Percentiles rank a stretch among this genome's conserved stretches.
Evolutionary conservation across 257 asterid species (phyloP).

Genomic region (Capsicum pubescens): DNA sequence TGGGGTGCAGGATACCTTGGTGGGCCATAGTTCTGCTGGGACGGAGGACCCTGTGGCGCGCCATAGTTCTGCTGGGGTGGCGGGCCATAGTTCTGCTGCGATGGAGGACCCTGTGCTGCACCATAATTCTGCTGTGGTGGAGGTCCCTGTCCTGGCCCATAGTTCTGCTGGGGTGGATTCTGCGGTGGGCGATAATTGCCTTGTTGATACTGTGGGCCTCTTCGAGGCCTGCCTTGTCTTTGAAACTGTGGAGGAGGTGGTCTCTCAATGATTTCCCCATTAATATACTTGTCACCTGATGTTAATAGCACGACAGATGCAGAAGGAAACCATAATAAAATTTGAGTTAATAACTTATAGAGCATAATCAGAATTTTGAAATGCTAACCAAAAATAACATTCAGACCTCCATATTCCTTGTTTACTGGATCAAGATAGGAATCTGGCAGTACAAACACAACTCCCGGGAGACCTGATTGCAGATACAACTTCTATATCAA

Average conservation of each 20-base stretch:
- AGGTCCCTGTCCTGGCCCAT: conserved; percentile 22
- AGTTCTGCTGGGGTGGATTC: conserved; percentile 25
- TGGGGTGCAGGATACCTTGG: conserved; percentile 36
- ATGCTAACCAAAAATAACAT: conserved; percentile 15
- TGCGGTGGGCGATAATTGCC: conserved; percentile 31
- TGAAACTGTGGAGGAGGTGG: conserved; percentile 80
- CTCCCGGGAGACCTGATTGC: conserved; percentile 68
- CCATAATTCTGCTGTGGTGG: not conserved
- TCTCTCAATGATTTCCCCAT: conserved; percentile 85
- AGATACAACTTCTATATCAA: conserved; percentile 32
- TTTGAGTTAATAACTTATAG: not conserved
- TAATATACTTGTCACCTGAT: conserved; percentile 88
- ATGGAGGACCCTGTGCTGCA: conserved; percentile 25
- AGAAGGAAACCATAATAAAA: not conserved
- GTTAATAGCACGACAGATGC: conserved; percentile 23
- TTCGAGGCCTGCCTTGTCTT: conserved; percentile 52
- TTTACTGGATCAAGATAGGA: conserved; percentile 89
- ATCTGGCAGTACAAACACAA: conserved; percentile 89
- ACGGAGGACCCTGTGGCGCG: conserved; percentile 35
- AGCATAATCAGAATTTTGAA: not conserved
- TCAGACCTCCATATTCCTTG: conserved; percentile 94
- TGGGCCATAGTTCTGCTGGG: conserved; percentile 40
- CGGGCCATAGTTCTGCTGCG: conserved; percentile 34
- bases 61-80: conserved; percentile 43
- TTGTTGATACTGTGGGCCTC: conserved; percentile 30